These are phyloP conservation scores for Nissolia schottii DNA, from an alignment of 306 rosid genomes.

Conservation along the genomic window DNA sequence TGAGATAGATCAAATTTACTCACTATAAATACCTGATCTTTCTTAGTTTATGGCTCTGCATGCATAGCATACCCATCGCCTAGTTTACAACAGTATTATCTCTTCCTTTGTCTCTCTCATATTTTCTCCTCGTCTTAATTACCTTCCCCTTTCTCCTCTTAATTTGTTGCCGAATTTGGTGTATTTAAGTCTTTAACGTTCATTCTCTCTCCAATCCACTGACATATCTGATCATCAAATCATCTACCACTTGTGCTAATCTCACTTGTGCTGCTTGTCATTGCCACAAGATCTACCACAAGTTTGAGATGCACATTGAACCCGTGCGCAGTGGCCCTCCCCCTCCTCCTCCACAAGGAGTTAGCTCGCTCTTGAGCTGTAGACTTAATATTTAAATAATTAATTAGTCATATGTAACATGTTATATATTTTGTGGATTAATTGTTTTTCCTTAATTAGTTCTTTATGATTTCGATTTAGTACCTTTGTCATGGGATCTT, in stretches of 20 bases:
- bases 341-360: background rate
- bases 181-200: background rate
- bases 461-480: too few species aligned
- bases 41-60: conserved; percentile 42
- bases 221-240: background rate
- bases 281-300: conserved; percentile 62
- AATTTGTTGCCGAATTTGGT: background rate
- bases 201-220: background rate
- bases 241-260: conserved; percentile 16
- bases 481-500: too few species aligned
- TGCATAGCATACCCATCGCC: conserved; percentile 7
- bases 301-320: conserved; percentile 21
- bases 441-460: too few species aligned
- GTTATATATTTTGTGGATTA: too few species aligned
- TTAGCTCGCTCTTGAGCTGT: too few species aligned
- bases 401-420: too few species aligned
- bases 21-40: conserved; percentile 24
- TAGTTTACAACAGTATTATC: background rate
- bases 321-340: background rate
- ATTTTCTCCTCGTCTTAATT: too few species aligned
- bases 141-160: background rate
- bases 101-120: background rate
- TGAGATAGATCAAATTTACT: too few species aligned
- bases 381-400: too few species aligned
- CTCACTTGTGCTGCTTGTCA: conserved; percentile 70